Evolutionary conservation across 257 asterid species (phyloP), one percentile per base, ranked within the genome.

Genomic region (Plantago major): DNA sequence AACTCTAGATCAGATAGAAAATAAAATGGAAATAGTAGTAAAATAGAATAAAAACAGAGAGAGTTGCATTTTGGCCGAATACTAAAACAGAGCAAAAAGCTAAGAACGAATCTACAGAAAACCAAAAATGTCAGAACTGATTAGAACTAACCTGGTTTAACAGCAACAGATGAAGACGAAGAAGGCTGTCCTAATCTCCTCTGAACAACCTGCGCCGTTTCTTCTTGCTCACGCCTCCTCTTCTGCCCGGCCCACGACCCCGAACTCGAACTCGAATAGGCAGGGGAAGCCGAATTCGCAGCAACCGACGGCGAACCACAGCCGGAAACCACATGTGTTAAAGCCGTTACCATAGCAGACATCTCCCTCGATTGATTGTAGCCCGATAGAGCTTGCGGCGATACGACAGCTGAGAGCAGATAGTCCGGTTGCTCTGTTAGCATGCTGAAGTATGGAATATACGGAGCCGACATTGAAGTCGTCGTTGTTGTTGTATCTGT

Each of bases 221-320:
- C 88, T 28, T 81, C 93, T 13, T 66, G 87, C 63, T 81, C 75
- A 17, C 89, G 93, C 28, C 79, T 70, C 60, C 97, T 70, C 59
- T 90, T 90, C 74, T 78, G 93, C 5, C 97, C 95, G 9, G 83
- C 76, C 84, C 76, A 74, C 3, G 93, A 83, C 2, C 94, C 94
- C 13, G 95, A 81, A 74, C 93, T 83, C 19, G 93, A 90, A 38
- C 91, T 76, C 5, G 92, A 78, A 19, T 83, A 81, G 63, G 79
- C 76, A 12, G 90, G 74, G 26, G 93, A 60, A 3, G 94, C 87
- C 5, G 88, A 77, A 67, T 71, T 77, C 3, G 9, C 63, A 33
- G 1, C 40, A 33, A 33, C 1, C 22, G 30, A 66, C 28, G 69
- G 52, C 66, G 10, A 67, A 6, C 33, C 68, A 43, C 78, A 65